Conservation (phyloP, 495 filamentous ascomycete species). For the Xylaria intraflava region DNA sequence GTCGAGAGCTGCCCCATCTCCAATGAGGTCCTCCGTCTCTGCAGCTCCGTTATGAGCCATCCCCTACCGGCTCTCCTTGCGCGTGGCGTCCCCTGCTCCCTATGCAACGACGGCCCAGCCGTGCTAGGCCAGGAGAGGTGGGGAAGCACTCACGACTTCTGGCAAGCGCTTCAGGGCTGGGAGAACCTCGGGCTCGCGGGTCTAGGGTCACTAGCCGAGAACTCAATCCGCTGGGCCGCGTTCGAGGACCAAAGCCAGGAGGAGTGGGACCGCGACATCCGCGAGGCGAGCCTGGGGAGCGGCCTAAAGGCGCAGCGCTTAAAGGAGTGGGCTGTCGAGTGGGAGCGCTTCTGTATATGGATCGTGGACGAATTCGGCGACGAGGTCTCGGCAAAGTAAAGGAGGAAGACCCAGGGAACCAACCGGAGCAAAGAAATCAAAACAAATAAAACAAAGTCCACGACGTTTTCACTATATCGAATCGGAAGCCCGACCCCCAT, state of each 20-base stretch:
- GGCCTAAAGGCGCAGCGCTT: conserved; percentile 65
- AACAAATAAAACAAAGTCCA: background rate
- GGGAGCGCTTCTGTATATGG: conserved; percentile 92
- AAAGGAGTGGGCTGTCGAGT: conserved; percentile 68
- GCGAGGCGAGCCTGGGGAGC: conserved; percentile 65
- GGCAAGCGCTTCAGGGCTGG: conserved; percentile 82
- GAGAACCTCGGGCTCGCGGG: conserved; percentile 79
- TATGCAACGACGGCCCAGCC: conserved; percentile 83
- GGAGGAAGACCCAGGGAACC: background rate
- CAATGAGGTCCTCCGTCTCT: conserved; percentile 74
- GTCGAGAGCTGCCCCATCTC: conserved; percentile 83
- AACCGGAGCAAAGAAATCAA: background rate
- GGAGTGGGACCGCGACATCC: conserved; percentile 65
- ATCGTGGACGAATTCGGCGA: conserved; percentile 74
- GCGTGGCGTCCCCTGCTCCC: conserved; percentile 66
- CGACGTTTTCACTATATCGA: no score
- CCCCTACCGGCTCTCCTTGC: conserved; percentile 79
- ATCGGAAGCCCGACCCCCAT: no score
- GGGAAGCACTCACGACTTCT: conserved; percentile 82
- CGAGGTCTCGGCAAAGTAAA: conserved; percentile 14
- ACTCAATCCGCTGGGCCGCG: conserved; percentile 82
- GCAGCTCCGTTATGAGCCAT: conserved; percentile 67
- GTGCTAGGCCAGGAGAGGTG: conserved; percentile 70
- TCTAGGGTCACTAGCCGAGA: conserved; percentile 80
- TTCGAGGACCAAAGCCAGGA: conserved; percentile 69